Percentiles rank a stretch among this genome's conserved stretches.
These are phyloP conservation scores for Stentor roeselii DNA, from an alignment of 73 alveolate genomes.

Conservation along the genomic window DNA sequence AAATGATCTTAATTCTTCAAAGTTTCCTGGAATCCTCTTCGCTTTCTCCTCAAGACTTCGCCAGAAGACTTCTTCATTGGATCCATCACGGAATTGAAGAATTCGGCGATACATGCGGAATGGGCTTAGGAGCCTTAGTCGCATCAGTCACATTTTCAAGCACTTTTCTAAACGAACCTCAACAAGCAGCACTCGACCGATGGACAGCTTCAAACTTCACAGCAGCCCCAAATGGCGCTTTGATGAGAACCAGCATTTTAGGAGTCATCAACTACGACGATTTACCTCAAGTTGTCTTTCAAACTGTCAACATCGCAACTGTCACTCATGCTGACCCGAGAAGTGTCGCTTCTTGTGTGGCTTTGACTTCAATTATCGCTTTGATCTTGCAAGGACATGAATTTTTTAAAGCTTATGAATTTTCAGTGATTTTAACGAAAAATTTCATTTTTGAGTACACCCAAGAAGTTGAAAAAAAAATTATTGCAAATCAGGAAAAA, in stretches of 20 bases:
- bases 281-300: not conserved
- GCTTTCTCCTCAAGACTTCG: not conserved
- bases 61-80: conserved; percentile 30
- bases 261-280: not conserved
- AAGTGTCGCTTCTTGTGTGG: conserved; percentile 41
- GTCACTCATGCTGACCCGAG: conserved; percentile 53
- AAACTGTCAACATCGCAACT: conserved; percentile 26
- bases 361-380: conserved; percentile 15
- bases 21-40: not conserved
- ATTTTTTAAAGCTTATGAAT: not conserved
- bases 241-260: conserved; percentile 29
- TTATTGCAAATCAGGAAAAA: not conserved
- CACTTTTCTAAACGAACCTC: conserved; percentile 22
- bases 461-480: not conserved
- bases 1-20: not conserved
- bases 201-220: conserved; percentile 10
- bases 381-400: not conserved
- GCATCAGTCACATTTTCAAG: conserved; percentile 25
- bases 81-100: conserved; percentile 34
- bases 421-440: not conserved
- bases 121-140: conserved; percentile 41
- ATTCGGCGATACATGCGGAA: conserved; percentile 39
- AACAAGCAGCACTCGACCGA: conserved; percentile 15
- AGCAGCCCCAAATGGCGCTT: conserved; percentile 40
- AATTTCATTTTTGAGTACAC: not conserved